phyloP scores from a whole-genome alignment of 1,284 basidiomycete genomes.

The Filobasidium uniguttulatum region DNA sequence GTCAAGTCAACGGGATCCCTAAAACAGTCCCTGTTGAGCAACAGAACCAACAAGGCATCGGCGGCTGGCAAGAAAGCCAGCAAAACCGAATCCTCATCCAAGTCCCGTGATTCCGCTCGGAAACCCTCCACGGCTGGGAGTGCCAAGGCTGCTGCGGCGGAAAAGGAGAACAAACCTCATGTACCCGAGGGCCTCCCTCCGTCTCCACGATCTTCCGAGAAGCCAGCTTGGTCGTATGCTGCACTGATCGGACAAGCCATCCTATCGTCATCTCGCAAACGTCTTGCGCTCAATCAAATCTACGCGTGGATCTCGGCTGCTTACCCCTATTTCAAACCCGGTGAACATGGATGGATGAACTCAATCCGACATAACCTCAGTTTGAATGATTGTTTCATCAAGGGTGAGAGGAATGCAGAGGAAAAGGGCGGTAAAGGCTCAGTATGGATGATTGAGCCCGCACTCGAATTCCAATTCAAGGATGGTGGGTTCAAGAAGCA shows the following conservation, averaged over 20 bases:
- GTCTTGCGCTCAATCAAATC: slow-evolving; percentile 84
- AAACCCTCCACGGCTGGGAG: slow-evolving; percentile 1
- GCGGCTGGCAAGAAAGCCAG: background rate
- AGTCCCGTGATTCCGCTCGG: slow-evolving; percentile 1
- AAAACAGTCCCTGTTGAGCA: background rate
- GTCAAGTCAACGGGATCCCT: background rate
- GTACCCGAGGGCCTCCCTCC: slow-evolving; percentile 47
- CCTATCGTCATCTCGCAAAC: slow-evolving; percentile 64
- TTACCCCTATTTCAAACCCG: slow-evolving; percentile 82
- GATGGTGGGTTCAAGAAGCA: slow-evolving; percentile 21
- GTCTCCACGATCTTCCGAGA: slow-evolving; percentile 61
- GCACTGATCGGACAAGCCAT: slow-evolving; percentile 92
- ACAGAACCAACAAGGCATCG: background rate
- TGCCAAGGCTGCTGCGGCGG: slow-evolving; percentile 1
- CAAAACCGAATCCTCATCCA: slow-evolving; percentile 1
- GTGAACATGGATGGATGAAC: slow-evolving; percentile 81
- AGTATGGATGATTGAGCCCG: slow-evolving; percentile 36
- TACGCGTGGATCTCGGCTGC: slow-evolving; percentile 90
- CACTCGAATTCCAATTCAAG: slow-evolving; percentile 19
- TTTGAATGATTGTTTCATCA: slow-evolving; percentile 65
- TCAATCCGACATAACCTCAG: slow-evolving; percentile 86
- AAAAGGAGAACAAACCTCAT: slow-evolving; percentile 11
- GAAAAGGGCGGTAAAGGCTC: slow-evolving; percentile 35
- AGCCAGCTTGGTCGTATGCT: slow-evolving; percentile 78
- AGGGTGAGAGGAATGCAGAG: slow-evolving; percentile 38